phyloP scores from a whole-genome alignment of 768 basidiomycete species.

The Boletellus ananiceps region DNA sequence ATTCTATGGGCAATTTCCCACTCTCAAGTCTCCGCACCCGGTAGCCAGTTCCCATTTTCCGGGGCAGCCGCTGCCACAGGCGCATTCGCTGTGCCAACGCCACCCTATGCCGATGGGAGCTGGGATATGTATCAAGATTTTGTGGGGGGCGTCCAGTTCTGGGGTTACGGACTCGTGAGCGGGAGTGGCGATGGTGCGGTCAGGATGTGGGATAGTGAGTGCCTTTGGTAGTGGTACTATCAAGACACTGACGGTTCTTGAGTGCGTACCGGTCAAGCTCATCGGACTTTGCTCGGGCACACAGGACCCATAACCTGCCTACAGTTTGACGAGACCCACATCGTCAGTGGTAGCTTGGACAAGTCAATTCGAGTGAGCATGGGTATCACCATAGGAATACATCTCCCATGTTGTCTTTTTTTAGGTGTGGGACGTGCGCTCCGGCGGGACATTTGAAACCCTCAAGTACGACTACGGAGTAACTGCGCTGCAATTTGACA shows the following conservation, averaged over 20 bases:
- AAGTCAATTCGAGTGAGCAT: conserved; percentile 78
- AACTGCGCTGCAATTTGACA: conserved; percentile 91
- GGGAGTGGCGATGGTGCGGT: conserved; percentile 97
- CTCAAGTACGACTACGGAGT: conserved; percentile 89
- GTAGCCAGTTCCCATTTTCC: conserved; percentile 43
- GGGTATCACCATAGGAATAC: neutral
- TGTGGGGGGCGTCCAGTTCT: conserved; percentile 96
- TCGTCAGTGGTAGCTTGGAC: conserved; percentile 90
- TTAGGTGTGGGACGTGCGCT: conserved; percentile 96
- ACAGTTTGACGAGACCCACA: conserved; percentile 94
- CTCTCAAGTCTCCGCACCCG: conserved; percentile 48
- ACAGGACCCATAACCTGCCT: conserved; percentile 90
- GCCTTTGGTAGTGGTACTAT: neutral
- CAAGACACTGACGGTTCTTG: neutral
- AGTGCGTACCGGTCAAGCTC: conserved; percentile 98
- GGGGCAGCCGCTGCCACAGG: conserved; percentile 53
- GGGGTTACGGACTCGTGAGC: conserved; percentile 96
- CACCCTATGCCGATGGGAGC: conserved; percentile 83
- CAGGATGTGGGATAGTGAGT: conserved; percentile 98
- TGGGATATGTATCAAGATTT: conserved; percentile 98
- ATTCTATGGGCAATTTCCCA: conserved; percentile 99
- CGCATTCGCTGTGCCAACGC: conserved; percentile 76
- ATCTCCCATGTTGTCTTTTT: neutral
- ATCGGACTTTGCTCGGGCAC: conserved; percentile 89
- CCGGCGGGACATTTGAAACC: conserved; percentile 82